Evolutionary conservation across 2,329 filamentous ascomycete species (phyloP).

Genomic region (Aspergillus sp.): DNA sequence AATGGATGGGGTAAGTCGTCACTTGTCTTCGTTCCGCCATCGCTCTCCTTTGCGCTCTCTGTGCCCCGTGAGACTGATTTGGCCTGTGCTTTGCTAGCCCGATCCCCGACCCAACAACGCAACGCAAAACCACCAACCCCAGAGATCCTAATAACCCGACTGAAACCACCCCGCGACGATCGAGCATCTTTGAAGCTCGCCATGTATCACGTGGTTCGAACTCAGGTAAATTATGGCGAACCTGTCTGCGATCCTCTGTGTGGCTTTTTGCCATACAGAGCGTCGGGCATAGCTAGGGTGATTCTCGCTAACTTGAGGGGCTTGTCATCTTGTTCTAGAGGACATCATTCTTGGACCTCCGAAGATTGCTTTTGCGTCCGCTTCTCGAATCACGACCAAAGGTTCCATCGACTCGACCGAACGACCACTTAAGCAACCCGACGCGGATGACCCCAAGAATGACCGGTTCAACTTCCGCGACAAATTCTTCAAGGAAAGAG

Average conservation of each 20-base stretch:
- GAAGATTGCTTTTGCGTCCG: conserved; percentile 77
- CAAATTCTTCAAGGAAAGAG: conserved; percentile 41
- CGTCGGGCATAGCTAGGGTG: background rate
- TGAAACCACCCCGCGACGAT: conserved; percentile 37
- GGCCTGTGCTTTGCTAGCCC: conserved; percentile 31
- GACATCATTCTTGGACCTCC: conserved; percentile 85
- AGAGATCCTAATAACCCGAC: conserved; percentile 36
- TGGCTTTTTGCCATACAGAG: background rate
- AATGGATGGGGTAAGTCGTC: conserved; percentile 86
- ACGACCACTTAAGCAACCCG: conserved; percentile 48
- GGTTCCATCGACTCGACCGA: conserved; percentile 46
- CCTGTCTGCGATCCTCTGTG: background rate
- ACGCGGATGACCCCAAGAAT: conserved; percentile 56
- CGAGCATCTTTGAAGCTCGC: conserved; percentile 44
- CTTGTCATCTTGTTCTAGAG: conserved; percentile 53
- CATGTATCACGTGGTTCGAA: conserved; percentile 50
- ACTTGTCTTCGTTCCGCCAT: no score
- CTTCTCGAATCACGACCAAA: conserved; percentile 57
- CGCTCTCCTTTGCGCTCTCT: conserved; percentile 11
- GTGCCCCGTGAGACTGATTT: conserved; percentile 20
- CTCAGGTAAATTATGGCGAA: conserved; percentile 42
- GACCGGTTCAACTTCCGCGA: conserved; percentile 64
- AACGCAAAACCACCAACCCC: conserved; percentile 37
- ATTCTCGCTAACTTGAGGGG: conserved; percentile 12
- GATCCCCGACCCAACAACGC: conserved; percentile 41